Conservation (phyloP, 2,329 filamentous ascomycete genomes). For the Alternaria viburni region DNA sequence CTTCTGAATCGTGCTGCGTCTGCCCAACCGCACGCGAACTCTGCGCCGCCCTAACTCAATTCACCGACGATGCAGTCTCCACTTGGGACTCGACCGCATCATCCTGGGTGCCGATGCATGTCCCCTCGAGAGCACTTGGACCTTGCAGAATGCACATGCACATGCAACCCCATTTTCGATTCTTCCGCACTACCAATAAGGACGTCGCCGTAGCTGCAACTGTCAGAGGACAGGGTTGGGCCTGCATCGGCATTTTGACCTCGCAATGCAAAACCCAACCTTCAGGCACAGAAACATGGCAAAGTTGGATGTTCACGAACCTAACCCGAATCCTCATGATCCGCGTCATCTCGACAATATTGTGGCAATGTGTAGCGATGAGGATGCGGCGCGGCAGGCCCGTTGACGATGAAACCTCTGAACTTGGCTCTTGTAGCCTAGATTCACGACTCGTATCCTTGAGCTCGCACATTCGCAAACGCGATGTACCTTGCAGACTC, state of each 20-base stretch:
- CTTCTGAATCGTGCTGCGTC: constrained; percentile 11
- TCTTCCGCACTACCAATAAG: constrained; percentile 36
- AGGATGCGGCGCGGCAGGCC: background rate
- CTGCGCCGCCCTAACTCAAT: constrained; percentile 11
- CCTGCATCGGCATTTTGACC: constrained; percentile 9
- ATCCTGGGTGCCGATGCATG: constrained; percentile 14
- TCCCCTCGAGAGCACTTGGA: constrained; percentile 13
- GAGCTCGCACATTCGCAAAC: constrained; percentile 16
- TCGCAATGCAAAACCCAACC: constrained; percentile 16
- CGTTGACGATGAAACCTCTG: constrained; percentile 10
- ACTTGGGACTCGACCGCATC: constrained; percentile 3
- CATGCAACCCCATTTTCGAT: constrained; percentile 26
- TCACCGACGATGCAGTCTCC: constrained; percentile 7
- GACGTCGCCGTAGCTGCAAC: constrained; percentile 20
- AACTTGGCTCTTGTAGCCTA: constrained; percentile 14
- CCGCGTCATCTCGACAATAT: background rate
- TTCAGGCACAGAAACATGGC: background rate
- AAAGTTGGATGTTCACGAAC: background rate
- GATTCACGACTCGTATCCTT: constrained; percentile 16
- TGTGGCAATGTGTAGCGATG: background rate
- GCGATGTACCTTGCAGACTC: constrained; percentile 21
- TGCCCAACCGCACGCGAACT: constrained; percentile 14
- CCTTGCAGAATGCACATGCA: constrained; percentile 22
- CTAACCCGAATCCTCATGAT: background rate
- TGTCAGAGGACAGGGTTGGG: constrained; percentile 14